Conservation (phyloP, 202 grass and related monocot genomes). For the Sporobolus alterniflorus region DNA sequence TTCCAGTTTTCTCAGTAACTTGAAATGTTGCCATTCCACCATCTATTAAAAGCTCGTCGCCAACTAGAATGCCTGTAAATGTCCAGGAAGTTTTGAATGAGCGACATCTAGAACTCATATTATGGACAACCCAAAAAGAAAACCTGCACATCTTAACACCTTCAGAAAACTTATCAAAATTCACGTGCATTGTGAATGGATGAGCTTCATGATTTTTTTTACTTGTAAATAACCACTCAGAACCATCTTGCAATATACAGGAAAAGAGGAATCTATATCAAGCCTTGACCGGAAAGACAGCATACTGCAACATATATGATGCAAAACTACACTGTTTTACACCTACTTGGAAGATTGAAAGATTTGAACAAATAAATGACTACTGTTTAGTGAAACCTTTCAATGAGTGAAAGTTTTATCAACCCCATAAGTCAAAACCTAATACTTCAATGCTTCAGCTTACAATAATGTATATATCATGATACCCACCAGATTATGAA, state of each 20-base stretch:
- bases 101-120: background rate
- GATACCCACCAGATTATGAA: background rate
- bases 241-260: conserved; percentile 49
- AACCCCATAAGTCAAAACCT: background rate
- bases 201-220: conserved; percentile 28
- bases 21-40: conserved; percentile 79
- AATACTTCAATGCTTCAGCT: background rate
- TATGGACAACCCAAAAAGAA: conserved; percentile 8
- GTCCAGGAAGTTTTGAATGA: conserved; percentile 26
- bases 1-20: conserved; percentile 59
- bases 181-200: conserved; percentile 61
- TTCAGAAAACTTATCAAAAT: conserved; percentile 72
- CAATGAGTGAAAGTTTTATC: background rate
- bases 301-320: background rate
- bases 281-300: background rate
- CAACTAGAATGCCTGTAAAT: conserved; percentile 64
- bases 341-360: background rate
- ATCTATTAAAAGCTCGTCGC: conserved; percentile 72
- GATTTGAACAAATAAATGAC: background rate
- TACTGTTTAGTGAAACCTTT: conserved; percentile 14
- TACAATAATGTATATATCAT: background rate
- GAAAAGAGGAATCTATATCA: conserved; percentile 14
- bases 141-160: conserved; percentile 36
- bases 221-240: conserved; percentile 72
- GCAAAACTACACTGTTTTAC: background rate